A percentile compares a stretch with the other conserved stretches of the same genome.
These are phyloP conservation scores for Pinguiococcus pyrenoidosus DNA, from an alignment of 108 stramenopile genomes.

Conservation along the genomic window DNA sequence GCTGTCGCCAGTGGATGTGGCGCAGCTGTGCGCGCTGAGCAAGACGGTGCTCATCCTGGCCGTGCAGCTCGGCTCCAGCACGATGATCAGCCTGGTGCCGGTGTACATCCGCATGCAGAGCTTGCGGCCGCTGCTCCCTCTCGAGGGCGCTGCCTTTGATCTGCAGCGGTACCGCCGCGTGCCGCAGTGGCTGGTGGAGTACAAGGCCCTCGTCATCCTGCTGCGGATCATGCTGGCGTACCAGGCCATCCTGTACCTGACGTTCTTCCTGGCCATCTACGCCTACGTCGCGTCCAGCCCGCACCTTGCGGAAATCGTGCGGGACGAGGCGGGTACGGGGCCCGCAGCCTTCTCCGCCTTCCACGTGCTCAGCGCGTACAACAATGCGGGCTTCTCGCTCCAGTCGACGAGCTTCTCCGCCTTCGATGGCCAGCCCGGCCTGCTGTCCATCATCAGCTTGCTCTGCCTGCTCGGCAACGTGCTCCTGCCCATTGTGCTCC, in stretches of 20 bases:
- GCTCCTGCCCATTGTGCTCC: neutral
- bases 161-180: neutral
- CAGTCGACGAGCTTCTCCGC: neutral
- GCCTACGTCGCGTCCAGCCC: neutral
- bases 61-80: neutral
- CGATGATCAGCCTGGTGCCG: neutral
- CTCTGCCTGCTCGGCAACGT: conserved; percentile 2
- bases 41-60: neutral
- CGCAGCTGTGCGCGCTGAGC: neutral
- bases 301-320: neutral
- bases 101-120: neutral
- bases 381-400: neutral
- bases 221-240: neutral
- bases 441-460: neutral
- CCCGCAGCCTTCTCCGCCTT: neutral
- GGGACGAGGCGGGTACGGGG: no score
- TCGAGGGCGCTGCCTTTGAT: neutral
- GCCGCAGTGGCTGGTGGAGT: conserved; percentile 4
- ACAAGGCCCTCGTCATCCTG: neutral
- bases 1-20: neutral
- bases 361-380: neutral
- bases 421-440: neutral
- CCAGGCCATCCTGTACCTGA: neutral
- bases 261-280: neutral
- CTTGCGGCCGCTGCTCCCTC: neutral